These are phyloP conservation scores for Corylus avellana DNA, from an alignment of 306 rosid species.

Conservation along the genomic window DNA sequence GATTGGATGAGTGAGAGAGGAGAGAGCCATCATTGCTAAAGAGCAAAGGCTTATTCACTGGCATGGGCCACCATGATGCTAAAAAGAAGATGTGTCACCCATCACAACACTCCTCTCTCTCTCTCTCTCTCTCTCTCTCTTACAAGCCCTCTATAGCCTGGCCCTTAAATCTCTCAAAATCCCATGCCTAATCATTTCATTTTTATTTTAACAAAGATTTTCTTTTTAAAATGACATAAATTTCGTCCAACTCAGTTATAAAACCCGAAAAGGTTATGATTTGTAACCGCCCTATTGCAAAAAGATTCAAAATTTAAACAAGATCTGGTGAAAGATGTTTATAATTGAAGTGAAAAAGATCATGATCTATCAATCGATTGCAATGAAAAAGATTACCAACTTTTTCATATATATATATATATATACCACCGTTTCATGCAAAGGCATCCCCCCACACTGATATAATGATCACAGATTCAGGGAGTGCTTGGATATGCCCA, in stretches of 20 bases:
- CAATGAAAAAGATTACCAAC: slow-evolving; percentile 49
- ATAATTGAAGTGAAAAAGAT: slow-evolving; percentile 46
- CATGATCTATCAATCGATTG: slow-evolving; percentile 74
- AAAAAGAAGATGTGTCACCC: slow-evolving; percentile 42
- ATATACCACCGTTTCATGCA: slow-evolving; percentile 32
- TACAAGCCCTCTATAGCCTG: slow-evolving; percentile 32
- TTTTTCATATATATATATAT: slow-evolving; percentile 44
- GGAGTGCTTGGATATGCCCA: slow-evolving; percentile 34
- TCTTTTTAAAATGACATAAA: slow-evolving; percentile 10
- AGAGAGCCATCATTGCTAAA: slow-evolving; percentile 57
- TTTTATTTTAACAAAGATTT: slow-evolving; percentile 25
- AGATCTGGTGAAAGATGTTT: slow-evolving; percentile 35
- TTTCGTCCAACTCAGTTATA: no score
- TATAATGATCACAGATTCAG: slow-evolving; percentile 31
- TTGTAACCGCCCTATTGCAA: slow-evolving; percentile 31
- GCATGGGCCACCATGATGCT: slow-evolving; percentile 63
- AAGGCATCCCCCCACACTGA: slow-evolving; percentile 35
- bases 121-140: slow-evolving; percentile 1
- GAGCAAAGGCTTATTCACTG: slow-evolving; percentile 52
- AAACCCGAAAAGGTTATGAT: slow-evolving; percentile 26
- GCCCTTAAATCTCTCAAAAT: slow-evolving; percentile 65
- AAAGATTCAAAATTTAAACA: slow-evolving; percentile 45
- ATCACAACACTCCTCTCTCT: slow-evolving; percentile 22
- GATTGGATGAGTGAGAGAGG: background rate
- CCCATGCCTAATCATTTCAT: slow-evolving; percentile 58